Evolutionary conservation across 2,329 filamentous ascomycete species (phyloP).

Genomic region (Trichoderma koningii): DNA sequence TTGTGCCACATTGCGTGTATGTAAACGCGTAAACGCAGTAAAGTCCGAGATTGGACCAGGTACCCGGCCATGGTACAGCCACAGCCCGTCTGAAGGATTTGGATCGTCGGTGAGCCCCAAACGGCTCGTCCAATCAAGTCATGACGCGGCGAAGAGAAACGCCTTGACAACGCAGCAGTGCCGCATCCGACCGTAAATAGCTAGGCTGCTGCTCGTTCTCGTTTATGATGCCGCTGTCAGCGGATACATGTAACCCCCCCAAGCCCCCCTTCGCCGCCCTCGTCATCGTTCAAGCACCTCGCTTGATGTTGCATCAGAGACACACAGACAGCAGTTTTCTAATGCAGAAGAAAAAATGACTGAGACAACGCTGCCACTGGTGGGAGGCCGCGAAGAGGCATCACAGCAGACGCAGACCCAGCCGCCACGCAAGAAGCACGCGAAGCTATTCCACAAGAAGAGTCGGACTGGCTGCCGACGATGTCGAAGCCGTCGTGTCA

Average conservation of each 20-base stretch:
- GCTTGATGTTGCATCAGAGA: not conserved
- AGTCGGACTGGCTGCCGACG: slow-evolving; percentile 32
- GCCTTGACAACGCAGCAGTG: not conserved
- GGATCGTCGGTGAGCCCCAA: not conserved
- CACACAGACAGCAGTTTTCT: not conserved
- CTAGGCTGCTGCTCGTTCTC: slow-evolving; percentile 14
- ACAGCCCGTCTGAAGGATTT: not conserved
- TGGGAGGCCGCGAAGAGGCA: not conserved
- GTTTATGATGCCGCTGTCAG: not conserved
- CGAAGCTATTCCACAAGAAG: slow-evolving; percentile 35
- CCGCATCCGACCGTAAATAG: not conserved
- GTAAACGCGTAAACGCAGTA: too few species aligned
- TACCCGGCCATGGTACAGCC: too few species aligned
- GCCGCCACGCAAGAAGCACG: slow-evolving; percentile 9
- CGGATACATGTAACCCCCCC: not conserved
- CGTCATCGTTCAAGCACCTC: slow-evolving; percentile 13
- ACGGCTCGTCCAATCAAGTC: not conserved
- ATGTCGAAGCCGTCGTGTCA: slow-evolving; percentile 33
- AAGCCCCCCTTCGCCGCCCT: not conserved
- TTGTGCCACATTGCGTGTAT: too few species aligned
- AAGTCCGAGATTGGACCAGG: too few species aligned
- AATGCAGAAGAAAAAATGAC: not conserved
- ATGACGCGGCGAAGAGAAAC: not conserved
- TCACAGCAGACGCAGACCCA: not conserved
- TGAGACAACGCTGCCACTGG: not conserved